Percentiles rank a stretch among this genome's conserved stretches.
Evolutionary conservation across 371 early-diverging fungal genomes (phyloP).

Genomic region (Mortierella polycephala): DNA sequence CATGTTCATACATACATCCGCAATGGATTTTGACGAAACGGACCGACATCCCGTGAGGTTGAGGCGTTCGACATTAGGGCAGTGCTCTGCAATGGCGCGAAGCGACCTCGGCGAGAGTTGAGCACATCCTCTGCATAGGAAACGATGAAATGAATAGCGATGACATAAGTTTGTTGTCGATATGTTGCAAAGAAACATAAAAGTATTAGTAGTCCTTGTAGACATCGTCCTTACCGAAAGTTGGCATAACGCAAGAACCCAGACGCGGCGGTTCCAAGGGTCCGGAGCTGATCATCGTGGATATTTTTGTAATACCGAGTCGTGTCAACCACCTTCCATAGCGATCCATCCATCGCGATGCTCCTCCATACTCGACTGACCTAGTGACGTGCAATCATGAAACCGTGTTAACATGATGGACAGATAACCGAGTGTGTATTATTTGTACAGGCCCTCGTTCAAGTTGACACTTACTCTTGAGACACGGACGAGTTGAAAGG

Average conservation of each 20-base stretch:
- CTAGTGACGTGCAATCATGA: slow-evolving; percentile 8
- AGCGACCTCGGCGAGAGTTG: slow-evolving; percentile 65
- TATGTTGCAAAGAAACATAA: not conserved
- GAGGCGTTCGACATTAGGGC: slow-evolving; percentile 64
- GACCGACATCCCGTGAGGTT: slow-evolving; percentile 62
- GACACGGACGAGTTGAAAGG: slow-evolving; percentile 46
- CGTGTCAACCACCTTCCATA: slow-evolving; percentile 63
- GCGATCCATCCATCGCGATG: slow-evolving; percentile 62
- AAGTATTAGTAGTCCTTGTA: not conserved
- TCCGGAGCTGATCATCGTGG: slow-evolving; percentile 58
- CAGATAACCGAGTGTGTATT: not conserved
- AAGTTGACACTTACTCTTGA: slow-evolving; percentile 23
- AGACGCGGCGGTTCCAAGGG: slow-evolving; percentile 59
- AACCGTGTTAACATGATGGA: not conserved
- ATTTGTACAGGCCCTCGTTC: not conserved
- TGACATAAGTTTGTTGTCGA: not conserved
- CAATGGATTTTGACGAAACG: slow-evolving; percentile 61
- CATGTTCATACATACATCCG: slow-evolving; percentile 56
- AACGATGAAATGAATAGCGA: too few relatives aligned
- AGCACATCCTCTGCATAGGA: slow-evolving; percentile 60
- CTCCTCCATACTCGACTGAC: slow-evolving; percentile 57
- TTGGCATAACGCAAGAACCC: slow-evolving; percentile 64
- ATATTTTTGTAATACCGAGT: slow-evolving; percentile 64
- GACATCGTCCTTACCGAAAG: slow-evolving; percentile 58
- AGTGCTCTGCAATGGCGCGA: slow-evolving; percentile 59